Conservation (phyloP, 2,329 filamentous ascomycete species). For the Geosmithia putterillii region DNA sequence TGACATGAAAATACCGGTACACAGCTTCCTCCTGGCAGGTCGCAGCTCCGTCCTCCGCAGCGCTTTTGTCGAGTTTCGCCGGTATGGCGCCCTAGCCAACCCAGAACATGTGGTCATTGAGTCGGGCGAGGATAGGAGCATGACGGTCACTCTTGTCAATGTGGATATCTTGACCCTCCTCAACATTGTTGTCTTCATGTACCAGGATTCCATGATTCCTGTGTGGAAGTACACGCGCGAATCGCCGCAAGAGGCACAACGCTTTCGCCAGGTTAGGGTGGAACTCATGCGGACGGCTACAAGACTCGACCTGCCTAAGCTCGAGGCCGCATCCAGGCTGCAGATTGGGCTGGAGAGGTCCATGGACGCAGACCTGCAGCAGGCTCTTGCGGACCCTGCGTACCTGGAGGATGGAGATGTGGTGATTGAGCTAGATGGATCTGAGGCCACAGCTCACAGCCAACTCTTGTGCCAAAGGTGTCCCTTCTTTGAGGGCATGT, state of each 20-base stretch:
- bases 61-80: conserved; percentile 45
- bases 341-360: conserved; percentile 51
- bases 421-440: conserved; percentile 63
- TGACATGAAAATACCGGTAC: conserved; percentile 63
- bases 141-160: conserved; percentile 50
- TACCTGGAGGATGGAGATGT: conserved; percentile 77
- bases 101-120: conserved; percentile 18
- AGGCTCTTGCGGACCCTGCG: conserved; percentile 51
- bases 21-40: conserved; percentile 67
- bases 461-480: conserved; percentile 70
- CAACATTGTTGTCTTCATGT: conserved; percentile 69
- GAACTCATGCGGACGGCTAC: conserved; percentile 83
- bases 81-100: conserved; percentile 6
- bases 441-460: conserved; percentile 65
- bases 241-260: conserved; percentile 52
- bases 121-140: conserved; percentile 27
- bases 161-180: conserved; percentile 69
- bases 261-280: conserved; percentile 67
- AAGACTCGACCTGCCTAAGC: conserved; percentile 52
- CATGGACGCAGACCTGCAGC: conserved; percentile 57
- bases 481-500: conserved; percentile 85
- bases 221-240: conserved; percentile 74
- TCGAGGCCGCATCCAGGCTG: conserved; percentile 68
- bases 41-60: conserved; percentile 59
- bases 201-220: conserved; percentile 68